Evolutionary conservation across 2,329 filamentous ascomycete species (phyloP).

Genomic region (Magnaporthiopsis incrustans): DNA sequence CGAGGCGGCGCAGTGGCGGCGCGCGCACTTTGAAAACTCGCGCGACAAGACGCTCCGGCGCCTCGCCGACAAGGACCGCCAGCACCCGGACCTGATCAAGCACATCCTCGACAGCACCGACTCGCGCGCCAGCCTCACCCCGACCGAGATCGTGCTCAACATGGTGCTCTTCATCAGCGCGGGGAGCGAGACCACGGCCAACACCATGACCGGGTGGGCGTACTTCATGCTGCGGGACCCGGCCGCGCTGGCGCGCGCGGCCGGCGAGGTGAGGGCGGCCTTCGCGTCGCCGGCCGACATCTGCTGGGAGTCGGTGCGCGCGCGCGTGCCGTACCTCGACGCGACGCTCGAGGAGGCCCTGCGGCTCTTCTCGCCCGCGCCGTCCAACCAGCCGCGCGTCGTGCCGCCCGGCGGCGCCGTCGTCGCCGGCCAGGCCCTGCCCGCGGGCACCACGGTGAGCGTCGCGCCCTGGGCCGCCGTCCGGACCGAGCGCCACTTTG

Average conservation of each 20-base stretch:
- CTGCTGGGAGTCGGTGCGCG: conserved; percentile 20
- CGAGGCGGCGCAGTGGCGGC: conserved; percentile 12
- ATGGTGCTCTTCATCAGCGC: conserved; percentile 17
- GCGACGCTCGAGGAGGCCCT: conserved; percentile 29
- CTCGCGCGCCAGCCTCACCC: conserved; percentile 12
- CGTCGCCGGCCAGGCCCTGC: conserved; percentile 24
- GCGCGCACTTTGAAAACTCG: conserved; percentile 15
- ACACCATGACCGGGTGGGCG: conserved; percentile 17
- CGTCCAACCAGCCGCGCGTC: conserved; percentile 22
- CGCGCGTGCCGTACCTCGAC: conserved; percentile 26
- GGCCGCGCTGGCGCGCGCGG: conserved; percentile 12
- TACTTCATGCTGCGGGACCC: conserved; percentile 16
- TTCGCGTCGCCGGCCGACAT: conserved; percentile 15
- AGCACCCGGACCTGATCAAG: conserved; percentile 17
- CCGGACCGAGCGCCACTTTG: conserved; percentile 17
- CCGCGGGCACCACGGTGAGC: conserved; percentile 25
- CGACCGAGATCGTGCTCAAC: conserved; percentile 17
- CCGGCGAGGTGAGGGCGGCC: conserved; percentile 17
- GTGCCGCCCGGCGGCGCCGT: conserved; percentile 20
- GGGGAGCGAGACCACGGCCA: conserved; percentile 21
- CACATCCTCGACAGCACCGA: conserved; percentile 17
- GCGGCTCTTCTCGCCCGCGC: conserved; percentile 21
- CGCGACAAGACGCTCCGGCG: conserved; percentile 16
- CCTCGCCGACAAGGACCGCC: conserved; percentile 14
- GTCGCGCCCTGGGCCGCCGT: conserved; percentile 14